Conservation (phyloP, 148 eudicot genomes). For the Rhododendron williamsianum region DNA sequence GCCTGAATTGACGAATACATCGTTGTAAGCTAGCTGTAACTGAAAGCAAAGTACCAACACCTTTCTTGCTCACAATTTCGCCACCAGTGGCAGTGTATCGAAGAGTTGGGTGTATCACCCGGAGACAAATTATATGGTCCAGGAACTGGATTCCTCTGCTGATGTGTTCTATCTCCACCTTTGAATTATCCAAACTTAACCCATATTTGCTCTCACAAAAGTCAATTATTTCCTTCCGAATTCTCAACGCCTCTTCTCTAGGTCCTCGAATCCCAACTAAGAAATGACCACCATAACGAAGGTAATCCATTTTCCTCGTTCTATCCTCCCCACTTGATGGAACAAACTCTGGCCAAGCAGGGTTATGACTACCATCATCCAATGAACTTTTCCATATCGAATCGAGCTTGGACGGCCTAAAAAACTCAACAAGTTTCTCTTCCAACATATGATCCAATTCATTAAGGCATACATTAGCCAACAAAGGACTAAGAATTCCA, state of each 20-base stretch:
- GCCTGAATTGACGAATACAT: constrained; percentile 70
- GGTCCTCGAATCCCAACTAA: constrained; percentile 84
- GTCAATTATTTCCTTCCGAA: constrained; percentile 50
- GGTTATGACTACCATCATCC: constrained; percentile 73
- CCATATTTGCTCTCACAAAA: constrained; percentile 58
- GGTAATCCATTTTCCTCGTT: constrained; percentile 83
- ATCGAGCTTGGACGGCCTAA: constrained; percentile 43
- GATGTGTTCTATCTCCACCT: constrained; percentile 78
- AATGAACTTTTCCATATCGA: constrained; percentile 55
- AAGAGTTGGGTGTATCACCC: constrained; percentile 84
- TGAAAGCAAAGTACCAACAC: constrained; percentile 93
- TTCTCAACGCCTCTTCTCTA: constrained; percentile 75
- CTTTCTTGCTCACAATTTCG: constrained; percentile 66
- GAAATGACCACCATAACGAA: constrained; percentile 82
- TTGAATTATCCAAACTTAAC: constrained; percentile 64
- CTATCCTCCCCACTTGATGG: constrained; percentile 79
- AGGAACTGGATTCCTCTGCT: constrained; percentile 78
- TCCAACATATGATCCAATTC: constrained; percentile 80
- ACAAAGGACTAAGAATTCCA: constrained; percentile 87
- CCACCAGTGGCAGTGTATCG: constrained; percentile 79
- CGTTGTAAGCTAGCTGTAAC: constrained; percentile 87
- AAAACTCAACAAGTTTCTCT: constrained; percentile 56
- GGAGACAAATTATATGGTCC: constrained; percentile 75
- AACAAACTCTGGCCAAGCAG: constrained; percentile 98
- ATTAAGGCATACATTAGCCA: constrained; percentile 73